These are phyloP conservation scores for Theobroma grandiflorum DNA, from an alignment of 441 rosid species.

Conservation along the genomic window DNA sequence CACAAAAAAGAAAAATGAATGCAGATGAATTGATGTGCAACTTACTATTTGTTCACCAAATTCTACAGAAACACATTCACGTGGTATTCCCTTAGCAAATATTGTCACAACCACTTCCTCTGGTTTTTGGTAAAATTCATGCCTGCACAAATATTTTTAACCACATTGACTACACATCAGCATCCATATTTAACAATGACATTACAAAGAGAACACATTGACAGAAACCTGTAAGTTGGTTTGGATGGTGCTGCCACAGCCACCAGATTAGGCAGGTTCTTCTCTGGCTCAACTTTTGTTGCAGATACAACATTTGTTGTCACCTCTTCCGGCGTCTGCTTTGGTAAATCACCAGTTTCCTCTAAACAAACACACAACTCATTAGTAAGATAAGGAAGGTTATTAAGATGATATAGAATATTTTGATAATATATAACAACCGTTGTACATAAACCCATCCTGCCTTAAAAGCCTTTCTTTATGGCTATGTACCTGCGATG, in stretches of 20 bases:
- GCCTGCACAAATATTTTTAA: constrained; percentile 49
- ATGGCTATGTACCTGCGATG: constrained; percentile 55
- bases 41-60: constrained; percentile 86
- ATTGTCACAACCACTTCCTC: constrained; percentile 80
- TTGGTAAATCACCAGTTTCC: constrained; percentile 40
- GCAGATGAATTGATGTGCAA: background rate
- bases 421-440: background rate
- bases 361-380: constrained; percentile 25
- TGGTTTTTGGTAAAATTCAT: constrained; percentile 79
- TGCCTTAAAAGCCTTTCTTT: background rate
- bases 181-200: background rate
- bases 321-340: constrained; percentile 29
- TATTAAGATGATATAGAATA: background rate
- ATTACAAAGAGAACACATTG: background rate
- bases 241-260: constrained; percentile 39
- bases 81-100: constrained; percentile 72
- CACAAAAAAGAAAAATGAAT: background rate
- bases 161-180: constrained; percentile 13
- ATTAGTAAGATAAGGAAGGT: background rate
- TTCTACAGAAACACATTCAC: constrained; percentile 53
- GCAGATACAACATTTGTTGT: constrained; percentile 24
- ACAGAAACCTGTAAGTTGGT: constrained; percentile 66
- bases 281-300: constrained; percentile 33
- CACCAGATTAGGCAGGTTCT: constrained; percentile 27
- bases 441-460: background rate